Evolutionary conservation across 805 yeast species (phyloP), one percentile per base, ranked within the genome.

Genomic region (Barnettozyma botsteinii): DNA sequence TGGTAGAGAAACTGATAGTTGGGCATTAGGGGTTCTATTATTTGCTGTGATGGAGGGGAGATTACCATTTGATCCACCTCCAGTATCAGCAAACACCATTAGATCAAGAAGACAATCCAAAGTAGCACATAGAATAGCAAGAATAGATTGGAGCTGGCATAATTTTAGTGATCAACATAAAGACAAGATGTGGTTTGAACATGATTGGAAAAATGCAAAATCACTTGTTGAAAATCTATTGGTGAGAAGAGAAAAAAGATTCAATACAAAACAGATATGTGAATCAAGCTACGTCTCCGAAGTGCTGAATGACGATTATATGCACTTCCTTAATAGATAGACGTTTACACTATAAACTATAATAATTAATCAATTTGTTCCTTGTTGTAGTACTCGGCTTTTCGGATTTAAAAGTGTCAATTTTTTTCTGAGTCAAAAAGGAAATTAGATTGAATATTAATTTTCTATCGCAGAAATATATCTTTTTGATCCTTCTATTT

Each of bases 1-100:
- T 53, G 99, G 99, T 11, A 73, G 84, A 38, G 78, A 85, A 48
- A 82, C 93, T 35, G 99, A 93, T 59, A 69, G 89, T 15, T 93
- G 99, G 99, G 86, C 97, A 2, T 60, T 89, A 9, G 98, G 98
- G 3, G 98, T 93, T 3, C 66, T 89, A n/a, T 62, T 89, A 1
- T 93, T 88, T 55, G 77, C 94, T 1, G 64, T 91, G 21, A 60
- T 93, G 52, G 98, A 93, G 53, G 80, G 86, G 31, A 60, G 96
- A 41, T 66, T 93, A 35, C 99, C 99, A 5, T 93, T 93, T 66
- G 99, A 93, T 57, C 77, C 85, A 3, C 81, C 89, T 2, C 89
- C 88, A 2, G 65, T 67, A 34, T 61, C 48, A 7, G 64, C 40
- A 9, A 27, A 28, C 19, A 35, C 67, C 40, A 40, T 60, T 51